Percentiles rank a stretch among this genome's conserved stretches.
These are phyloP conservation scores for Lachnellula suecica DNA, from an alignment of 2,329 filamentous ascomycete genomes.

Conservation along the genomic window DNA sequence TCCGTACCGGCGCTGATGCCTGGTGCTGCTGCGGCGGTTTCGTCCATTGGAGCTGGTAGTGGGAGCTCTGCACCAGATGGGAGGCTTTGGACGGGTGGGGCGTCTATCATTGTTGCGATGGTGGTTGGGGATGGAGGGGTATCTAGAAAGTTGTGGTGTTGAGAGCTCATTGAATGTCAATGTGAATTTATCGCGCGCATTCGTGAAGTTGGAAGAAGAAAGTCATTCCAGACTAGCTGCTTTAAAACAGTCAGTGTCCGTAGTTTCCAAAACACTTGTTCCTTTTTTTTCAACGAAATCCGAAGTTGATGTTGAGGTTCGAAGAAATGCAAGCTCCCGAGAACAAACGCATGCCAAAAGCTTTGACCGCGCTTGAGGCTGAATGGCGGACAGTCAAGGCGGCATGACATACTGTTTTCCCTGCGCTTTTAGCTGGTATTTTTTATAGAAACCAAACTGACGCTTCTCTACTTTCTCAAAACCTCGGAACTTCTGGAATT, in stretches of 20 bases:
- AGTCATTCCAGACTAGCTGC: constrained; percentile 1
- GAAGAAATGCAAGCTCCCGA: background rate
- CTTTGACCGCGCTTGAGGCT: background rate
- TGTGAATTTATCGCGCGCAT: background rate
- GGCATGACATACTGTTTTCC: too few relatives aligned
- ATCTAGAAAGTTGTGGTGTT: too few relatives aligned
- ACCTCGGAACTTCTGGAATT: too few relatives aligned
- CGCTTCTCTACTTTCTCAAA: too few relatives aligned
- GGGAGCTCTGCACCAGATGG: background rate
- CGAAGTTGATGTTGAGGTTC: background rate
- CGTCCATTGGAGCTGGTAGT: background rate
- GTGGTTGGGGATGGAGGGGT: background rate
- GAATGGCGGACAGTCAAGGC: too few relatives aligned
- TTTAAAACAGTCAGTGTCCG: too few relatives aligned
- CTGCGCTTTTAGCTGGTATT: too few relatives aligned
- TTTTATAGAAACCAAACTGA: too few relatives aligned
- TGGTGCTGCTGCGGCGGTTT: constrained; percentile 12
- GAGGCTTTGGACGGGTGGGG: background rate
- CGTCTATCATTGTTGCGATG: background rate
- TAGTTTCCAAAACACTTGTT: too few relatives aligned
- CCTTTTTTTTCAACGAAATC: too few relatives aligned
- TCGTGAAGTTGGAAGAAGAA: background rate
- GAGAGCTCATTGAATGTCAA: background rate
- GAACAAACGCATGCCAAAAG: background rate
- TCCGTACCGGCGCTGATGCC: constrained; percentile 38